These are phyloP conservation scores for Suillus occidentalis DNA, from an alignment of 768 basidiomycete species.

Conservation along the genomic window DNA sequence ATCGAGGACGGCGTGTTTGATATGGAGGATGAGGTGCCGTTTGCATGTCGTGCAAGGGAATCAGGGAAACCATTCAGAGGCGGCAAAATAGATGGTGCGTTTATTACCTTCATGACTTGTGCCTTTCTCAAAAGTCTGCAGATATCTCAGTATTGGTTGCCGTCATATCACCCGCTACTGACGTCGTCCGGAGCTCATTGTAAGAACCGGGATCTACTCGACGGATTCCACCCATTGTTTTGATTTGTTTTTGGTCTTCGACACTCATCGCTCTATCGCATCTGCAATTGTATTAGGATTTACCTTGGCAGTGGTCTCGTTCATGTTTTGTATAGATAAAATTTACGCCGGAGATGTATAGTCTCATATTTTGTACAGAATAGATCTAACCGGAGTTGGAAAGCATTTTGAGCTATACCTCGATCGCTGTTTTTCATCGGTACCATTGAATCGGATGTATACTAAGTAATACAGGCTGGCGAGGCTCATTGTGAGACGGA, in stretches of 20 bases:
- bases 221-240: background rate
- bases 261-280: background rate
- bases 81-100: constrained; percentile 82
- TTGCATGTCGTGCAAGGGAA: constrained; percentile 77
- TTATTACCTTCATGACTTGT: background rate
- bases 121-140: constrained; percentile 23
- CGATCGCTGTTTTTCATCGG: background rate
- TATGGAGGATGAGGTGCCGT: constrained; percentile 66
- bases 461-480: too few relatives aligned
- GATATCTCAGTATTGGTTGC: constrained; percentile 71
- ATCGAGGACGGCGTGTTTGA: constrained; percentile 26
- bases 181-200: constrained; percentile 18
- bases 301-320: background rate
- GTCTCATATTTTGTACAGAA: background rate
- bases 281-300: background rate
- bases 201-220: background rate
- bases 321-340: background rate
- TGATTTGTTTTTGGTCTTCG: background rate
- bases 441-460: too few relatives aligned
- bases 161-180: constrained; percentile 52
- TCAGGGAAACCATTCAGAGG: constrained; percentile 71
- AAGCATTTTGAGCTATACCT: background rate
- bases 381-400: background rate
- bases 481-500: background rate
- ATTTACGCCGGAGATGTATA: background rate